A percentile compares a stretch with the other conserved stretches of the same genome.
These are phyloP conservation scores for Cutaneotrichosporon sp. DNA, from an alignment of 1,284 basidiomycete genomes.

Conservation along the genomic window DNA sequence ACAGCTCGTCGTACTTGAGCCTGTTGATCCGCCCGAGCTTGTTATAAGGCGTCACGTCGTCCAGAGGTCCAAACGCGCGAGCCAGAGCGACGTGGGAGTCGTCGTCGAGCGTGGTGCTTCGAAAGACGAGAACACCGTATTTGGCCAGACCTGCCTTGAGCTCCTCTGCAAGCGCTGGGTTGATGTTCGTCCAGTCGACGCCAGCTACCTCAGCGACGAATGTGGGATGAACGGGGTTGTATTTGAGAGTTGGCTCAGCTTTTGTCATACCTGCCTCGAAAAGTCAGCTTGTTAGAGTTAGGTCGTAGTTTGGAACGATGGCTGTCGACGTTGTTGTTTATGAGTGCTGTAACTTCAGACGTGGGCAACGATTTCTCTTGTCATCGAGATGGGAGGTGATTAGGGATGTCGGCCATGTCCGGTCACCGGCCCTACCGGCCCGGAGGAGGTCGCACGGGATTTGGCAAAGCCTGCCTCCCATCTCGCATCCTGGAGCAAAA, in stretches of 20 bases:
- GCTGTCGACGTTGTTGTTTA: too few relatives aligned
- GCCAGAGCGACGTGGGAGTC: conserved; percentile 29
- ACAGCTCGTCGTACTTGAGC: conserved; percentile 26
- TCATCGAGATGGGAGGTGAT: too few relatives aligned
- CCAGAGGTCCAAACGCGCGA: conserved; percentile 25
- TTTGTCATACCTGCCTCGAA: too few relatives aligned
- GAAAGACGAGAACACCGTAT: conserved; percentile 31
- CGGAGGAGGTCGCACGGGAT: too few relatives aligned
- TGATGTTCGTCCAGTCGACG: conserved; percentile 19
- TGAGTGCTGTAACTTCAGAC: too few relatives aligned
- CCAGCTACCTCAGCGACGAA: conserved; percentile 26
- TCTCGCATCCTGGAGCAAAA: neutral
- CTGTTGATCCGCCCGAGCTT: conserved; percentile 23
- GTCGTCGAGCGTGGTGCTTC: conserved; percentile 26
- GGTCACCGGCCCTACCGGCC: too few relatives aligned
- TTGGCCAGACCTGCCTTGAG: conserved; percentile 22
- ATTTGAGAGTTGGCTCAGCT: conserved; percentile 2
- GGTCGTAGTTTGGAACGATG: too few relatives aligned
- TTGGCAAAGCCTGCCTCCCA: too few relatives aligned
- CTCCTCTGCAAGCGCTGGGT: conserved; percentile 17
- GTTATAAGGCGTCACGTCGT: conserved; percentile 33
- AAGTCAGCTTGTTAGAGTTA: too few relatives aligned
- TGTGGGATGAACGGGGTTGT: conserved; percentile 23
- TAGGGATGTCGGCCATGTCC: neutral
- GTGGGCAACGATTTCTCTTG: too few relatives aligned